A percentile compares a stretch with the other conserved stretches of the same genome.
phyloP scores from a whole-genome alignment of 495 filamentous ascomycete genomes.

The Penicillium malachiteum region DNA sequence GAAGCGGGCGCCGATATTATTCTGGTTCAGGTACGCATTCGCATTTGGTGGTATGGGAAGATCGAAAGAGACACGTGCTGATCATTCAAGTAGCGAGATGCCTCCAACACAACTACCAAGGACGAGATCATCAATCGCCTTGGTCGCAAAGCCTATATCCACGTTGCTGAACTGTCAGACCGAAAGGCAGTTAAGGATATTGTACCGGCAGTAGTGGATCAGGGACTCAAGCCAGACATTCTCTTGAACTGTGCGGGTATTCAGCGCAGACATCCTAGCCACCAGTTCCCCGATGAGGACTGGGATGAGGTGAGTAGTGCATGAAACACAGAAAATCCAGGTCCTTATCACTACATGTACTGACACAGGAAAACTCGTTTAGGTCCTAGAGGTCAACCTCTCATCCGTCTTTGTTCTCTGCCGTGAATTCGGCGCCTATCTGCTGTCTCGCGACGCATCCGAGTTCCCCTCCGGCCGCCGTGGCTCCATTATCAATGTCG shows the following conservation, averaged over 20 bases:
- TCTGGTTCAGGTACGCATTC: slow-evolving; percentile 48
- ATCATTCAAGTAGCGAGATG: slow-evolving; percentile 54
- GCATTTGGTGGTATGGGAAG: background rate
- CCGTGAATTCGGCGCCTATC: slow-evolving; percentile 75
- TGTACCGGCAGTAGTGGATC: slow-evolving; percentile 57
- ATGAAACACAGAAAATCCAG: too few species aligned
- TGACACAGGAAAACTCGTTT: background rate
- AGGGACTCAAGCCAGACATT: slow-evolving; percentile 63
- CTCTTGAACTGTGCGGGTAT: slow-evolving; percentile 87
- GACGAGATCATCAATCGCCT: slow-evolving; percentile 57
- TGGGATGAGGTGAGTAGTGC: slow-evolving; percentile 62
- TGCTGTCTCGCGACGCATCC: slow-evolving; percentile 53
- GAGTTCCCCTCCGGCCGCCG: slow-evolving; percentile 38
- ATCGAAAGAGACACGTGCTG: background rate
- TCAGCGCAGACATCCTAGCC: slow-evolving; percentile 73
- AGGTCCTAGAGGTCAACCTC: slow-evolving; percentile 81
- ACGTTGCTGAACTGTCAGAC: slow-evolving; percentile 71
- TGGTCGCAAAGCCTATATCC: slow-evolving; percentile 67
- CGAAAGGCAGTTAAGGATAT: slow-evolving; percentile 58
- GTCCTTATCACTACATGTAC: too few species aligned
- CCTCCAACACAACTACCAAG: slow-evolving; percentile 61
- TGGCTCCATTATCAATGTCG: slow-evolving; percentile 80
- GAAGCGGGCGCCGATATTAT: slow-evolving; percentile 84
- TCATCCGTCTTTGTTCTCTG: slow-evolving; percentile 73
- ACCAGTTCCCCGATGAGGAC: slow-evolving; percentile 76